phyloP scores from a whole-genome alignment of 495 filamentous ascomycete species.

The Hyaloscypha finlandica region DNA sequence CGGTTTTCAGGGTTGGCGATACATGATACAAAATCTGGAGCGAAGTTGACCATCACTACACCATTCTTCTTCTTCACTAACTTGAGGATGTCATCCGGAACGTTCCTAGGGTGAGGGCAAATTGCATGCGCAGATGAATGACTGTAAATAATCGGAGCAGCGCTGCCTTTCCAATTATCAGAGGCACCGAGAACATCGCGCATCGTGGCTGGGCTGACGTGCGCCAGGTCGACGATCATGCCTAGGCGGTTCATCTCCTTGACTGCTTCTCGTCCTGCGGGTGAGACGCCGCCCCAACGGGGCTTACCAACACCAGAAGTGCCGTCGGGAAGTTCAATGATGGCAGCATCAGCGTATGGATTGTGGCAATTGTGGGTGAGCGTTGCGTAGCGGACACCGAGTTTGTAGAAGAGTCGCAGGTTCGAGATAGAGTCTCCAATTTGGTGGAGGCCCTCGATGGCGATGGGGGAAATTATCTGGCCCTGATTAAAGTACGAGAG shows the following conservation, averaged over 20 bases:
- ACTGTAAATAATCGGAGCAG: constrained; percentile 73
- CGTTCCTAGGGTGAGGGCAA: constrained; percentile 72
- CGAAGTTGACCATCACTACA: constrained; percentile 78
- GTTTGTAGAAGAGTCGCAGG: constrained; percentile 68
- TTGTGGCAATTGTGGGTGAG: constrained; percentile 96
- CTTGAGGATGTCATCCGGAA: constrained; percentile 69
- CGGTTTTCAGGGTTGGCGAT: constrained; percentile 47
- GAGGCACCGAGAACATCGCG: constrained; percentile 60
- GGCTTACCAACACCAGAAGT: constrained; percentile 49
- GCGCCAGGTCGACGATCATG: constrained; percentile 76
- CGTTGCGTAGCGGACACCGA: constrained; percentile 91
- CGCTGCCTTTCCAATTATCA: constrained; percentile 48
- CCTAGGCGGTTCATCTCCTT: constrained; percentile 80
- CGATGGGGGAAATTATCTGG: constrained; percentile 66
- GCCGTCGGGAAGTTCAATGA: constrained; percentile 45
- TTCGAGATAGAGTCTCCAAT: constrained; percentile 85
- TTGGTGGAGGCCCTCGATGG: constrained; percentile 92
- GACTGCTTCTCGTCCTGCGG: constrained; percentile 65
- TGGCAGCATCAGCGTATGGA: constrained; percentile 80
- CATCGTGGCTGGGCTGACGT: constrained; percentile 71
- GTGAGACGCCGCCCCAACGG: constrained; percentile 66
- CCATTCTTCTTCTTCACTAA: constrained; percentile 59
- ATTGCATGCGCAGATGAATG: constrained; percentile 68
- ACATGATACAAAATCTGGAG: constrained; percentile 78
- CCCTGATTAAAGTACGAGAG: constrained; percentile 56